Percentiles rank a stretch among this genome's conserved stretches.
These are phyloP conservation scores for Ophiosphaerella korrae DNA, from an alignment of 2,329 filamentous ascomycete genomes.

Conservation along the genomic window DNA sequence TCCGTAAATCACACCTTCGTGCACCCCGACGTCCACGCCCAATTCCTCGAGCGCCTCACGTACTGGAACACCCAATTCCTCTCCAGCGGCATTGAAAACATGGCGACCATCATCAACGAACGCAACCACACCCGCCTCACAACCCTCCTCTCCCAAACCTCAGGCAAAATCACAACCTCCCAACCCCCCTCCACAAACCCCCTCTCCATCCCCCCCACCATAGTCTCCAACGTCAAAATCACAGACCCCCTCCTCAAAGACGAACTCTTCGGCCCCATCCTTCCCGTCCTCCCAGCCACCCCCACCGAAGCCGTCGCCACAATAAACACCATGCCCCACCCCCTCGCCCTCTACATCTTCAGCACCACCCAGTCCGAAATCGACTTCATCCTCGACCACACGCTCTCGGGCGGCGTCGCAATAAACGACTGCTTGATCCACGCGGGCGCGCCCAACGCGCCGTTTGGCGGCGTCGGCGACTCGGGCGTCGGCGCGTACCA, in stretches of 20 bases:
- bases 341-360: constrained; percentile 1
- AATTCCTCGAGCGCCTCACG: background rate
- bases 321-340: background rate
- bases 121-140: background rate
- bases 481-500: constrained; percentile 1
- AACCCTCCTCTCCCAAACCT: background rate
- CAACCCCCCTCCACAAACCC: background rate
- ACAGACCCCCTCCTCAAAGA: constrained; percentile 50
- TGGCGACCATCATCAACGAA: constrained; percentile 1
- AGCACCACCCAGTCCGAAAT: background rate
- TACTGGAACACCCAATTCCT: background rate
- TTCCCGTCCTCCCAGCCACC: constrained; percentile 48
- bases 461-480: constrained; percentile 3
- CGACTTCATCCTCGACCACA: background rate
- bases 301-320: constrained; percentile 1
- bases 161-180: background rate
- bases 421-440: constrained; percentile 1
- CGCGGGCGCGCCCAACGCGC: background rate
- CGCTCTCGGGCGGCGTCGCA: constrained; percentile 1
- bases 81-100: background rate
- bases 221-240: constrained; percentile 45
- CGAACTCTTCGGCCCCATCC: constrained; percentile 54
- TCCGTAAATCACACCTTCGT: constrained; percentile 2
- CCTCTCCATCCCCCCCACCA: constrained; percentile 38
- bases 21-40: background rate